Evolutionary conservation across 768 basidiomycete genomes (phyloP).

Genomic region (Phaeotremella skinneri): DNA sequence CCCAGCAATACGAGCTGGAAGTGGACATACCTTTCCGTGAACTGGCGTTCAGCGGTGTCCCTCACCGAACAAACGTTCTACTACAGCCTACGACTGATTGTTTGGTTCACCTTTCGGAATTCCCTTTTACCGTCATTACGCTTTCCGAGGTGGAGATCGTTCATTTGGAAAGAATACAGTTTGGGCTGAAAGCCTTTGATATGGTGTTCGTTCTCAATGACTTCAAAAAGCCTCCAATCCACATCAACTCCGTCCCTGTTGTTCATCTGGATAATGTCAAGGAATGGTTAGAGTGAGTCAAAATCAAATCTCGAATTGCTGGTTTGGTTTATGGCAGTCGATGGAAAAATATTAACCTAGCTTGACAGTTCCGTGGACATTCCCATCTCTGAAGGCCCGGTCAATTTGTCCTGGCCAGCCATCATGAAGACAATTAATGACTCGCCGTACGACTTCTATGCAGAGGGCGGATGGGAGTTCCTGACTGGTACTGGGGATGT

Average conservation of each 20-base stretch:
- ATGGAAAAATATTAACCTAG: no score
- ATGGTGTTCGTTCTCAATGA: constrained; percentile 96
- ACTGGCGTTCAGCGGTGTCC: constrained; percentile 93
- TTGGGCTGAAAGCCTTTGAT: constrained; percentile 94
- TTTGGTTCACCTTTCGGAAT: constrained; percentile 89
- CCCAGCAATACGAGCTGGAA: constrained; percentile 76
- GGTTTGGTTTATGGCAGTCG: not conserved
- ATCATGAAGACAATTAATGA: constrained; percentile 99
- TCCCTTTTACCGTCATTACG: constrained; percentile 93
- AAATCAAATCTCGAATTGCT: constrained; percentile 14
- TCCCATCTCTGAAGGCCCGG: constrained; percentile 87
- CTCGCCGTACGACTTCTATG: constrained; percentile 91
- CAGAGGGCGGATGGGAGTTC: constrained; percentile 93
- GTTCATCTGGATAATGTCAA: constrained; percentile 93
- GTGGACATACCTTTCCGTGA: constrained; percentile 97
- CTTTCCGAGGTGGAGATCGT: constrained; percentile 93
- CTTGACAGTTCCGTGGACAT: constrained; percentile 90
- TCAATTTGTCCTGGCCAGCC: constrained; percentile 95
- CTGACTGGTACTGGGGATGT: constrained; percentile 71
- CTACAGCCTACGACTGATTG: constrained; percentile 96
- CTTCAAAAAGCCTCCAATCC: constrained; percentile 84
- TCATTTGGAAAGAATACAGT: constrained; percentile 94
- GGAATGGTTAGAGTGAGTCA: constrained; percentile 92
- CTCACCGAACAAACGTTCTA: constrained; percentile 89
- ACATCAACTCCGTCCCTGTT: constrained; percentile 93